Evolutionary conservation across 2,329 filamentous ascomycete species (phyloP), one percentile per base, ranked within the genome.

Genomic region (Knufia petricola): DNA sequence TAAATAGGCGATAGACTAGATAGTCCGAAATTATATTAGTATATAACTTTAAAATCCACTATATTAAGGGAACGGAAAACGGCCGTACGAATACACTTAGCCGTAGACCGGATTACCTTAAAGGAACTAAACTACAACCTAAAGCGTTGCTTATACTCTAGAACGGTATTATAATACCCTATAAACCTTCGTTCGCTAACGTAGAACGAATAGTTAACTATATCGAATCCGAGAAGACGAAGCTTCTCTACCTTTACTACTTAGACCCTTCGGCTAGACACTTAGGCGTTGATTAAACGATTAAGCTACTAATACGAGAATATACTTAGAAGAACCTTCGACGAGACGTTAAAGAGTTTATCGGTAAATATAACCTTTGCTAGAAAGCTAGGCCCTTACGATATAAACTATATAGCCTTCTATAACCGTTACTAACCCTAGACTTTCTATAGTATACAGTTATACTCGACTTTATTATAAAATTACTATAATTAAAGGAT

Each of bases 391-490:
- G 49, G 26, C 20, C 50, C 15, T 21, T 19, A 40, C 13, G 24
- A 41, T 41, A 55, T 51, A 52, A 51, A 39, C 48, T 31, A 26
- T 55, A 49, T 42, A 2, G 46, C 13, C 12, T 47, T 40, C 36
- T 51, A 46, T 32, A 41, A 13, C 36, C 31, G 1, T 15, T 26
- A 53, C 50, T 23, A 23, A 19, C n/a, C 6, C 37, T 53, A 40
- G 55, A 53, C 48, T 50, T 54, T 54, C 55, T 20, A n/a, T 50
- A 36, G 24, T 3, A 38, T 2, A 34, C 21, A 19, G 41, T 50
- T 24, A 42, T 24, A n/a, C 20, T 32, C 10, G 28, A 50, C 34
- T 50, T 50, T 47, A 50, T 50, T 26, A 36, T 34, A n/a, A 46
- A 36, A 19, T 26, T 50, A 41, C 17, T 28, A 4, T 46, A 42